phyloP scores from a whole-genome alignment of 331 rosid genomes.

The Pyrus hybrid region DNA sequence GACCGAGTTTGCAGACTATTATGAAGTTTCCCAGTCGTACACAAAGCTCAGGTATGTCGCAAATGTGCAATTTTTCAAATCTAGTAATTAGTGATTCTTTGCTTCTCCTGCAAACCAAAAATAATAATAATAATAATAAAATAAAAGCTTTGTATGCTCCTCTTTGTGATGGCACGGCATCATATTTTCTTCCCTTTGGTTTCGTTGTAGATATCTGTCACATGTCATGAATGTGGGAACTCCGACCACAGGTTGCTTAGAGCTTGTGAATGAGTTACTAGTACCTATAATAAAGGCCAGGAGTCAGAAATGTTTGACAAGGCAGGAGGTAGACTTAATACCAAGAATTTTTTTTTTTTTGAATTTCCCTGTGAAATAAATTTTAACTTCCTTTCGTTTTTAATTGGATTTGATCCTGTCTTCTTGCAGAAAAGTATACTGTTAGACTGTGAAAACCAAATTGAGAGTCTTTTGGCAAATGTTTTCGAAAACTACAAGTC shows the following conservation, averaged over 20 bases:
- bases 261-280: conserved; percentile 78
- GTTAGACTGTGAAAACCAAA: conserved; percentile 84
- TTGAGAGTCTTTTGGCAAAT: conserved; percentile 68
- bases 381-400: neutral
- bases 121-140: neutral
- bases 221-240: conserved; percentile 89
- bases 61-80: conserved; percentile 1
- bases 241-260: conserved; percentile 91
- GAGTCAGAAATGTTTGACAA: conserved; percentile 67
- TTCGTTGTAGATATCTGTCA: conserved; percentile 59
- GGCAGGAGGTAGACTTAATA: conserved; percentile 68
- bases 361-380: neutral
- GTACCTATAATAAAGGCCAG: conserved; percentile 70
- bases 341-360: neutral
- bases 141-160: neutral
- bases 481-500: conserved; percentile 93
- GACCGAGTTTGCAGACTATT: conserved; percentile 83
- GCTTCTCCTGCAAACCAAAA: too few relatives aligned
- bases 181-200: conserved; percentile 9
- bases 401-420: conserved; percentile 5
- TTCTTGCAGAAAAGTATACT: conserved; percentile 74
- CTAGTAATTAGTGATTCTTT: neutral
- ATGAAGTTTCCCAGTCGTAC: conserved; percentile 82
- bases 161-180: neutral
- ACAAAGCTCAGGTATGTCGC: conserved; percentile 67